These are phyloP conservation scores for Solanum corneliomulleri DNA, from an alignment of 257 asterid genomes.

Conservation along the genomic window DNA sequence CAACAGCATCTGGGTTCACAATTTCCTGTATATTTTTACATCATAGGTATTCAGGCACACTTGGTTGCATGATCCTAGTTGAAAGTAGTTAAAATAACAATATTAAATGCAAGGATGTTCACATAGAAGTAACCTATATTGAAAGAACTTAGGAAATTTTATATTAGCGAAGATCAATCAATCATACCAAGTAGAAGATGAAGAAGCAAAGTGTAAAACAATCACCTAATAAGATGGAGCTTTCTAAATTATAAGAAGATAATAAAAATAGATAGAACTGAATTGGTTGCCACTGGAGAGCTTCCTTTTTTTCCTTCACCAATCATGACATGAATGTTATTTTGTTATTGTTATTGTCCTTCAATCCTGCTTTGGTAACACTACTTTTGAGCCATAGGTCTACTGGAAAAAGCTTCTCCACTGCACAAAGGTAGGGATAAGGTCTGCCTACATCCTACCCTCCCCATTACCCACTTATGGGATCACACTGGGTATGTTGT, in stretches of 20 bases:
- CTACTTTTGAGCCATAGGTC: neutral
- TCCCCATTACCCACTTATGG: neutral
- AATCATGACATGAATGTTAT: neutral
- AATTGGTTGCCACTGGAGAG: neutral
- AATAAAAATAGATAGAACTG: neutral
- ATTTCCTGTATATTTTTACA: conserved; percentile 22
- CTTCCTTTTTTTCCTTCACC: neutral
- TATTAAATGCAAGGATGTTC: neutral
- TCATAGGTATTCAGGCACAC: neutral
- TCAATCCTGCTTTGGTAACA: neutral
- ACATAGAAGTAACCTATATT: neutral
- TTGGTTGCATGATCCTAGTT: neutral
- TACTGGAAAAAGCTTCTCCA: neutral
- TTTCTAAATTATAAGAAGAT: neutral
- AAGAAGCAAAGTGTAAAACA: neutral
- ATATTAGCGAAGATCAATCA: neutral
- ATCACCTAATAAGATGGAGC: neutral
- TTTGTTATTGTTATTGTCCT: neutral
- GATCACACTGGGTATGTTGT: neutral
- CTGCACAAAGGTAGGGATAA: neutral
- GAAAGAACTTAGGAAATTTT: neutral
- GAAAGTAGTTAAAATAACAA: neutral
- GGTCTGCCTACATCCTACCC: neutral
- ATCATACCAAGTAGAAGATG: neutral
- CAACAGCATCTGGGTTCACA: conserved; percentile 64